Evolutionary conservation across 257 asterid genomes (phyloP).

Genomic region (Solanum appendiculatum): DNA sequence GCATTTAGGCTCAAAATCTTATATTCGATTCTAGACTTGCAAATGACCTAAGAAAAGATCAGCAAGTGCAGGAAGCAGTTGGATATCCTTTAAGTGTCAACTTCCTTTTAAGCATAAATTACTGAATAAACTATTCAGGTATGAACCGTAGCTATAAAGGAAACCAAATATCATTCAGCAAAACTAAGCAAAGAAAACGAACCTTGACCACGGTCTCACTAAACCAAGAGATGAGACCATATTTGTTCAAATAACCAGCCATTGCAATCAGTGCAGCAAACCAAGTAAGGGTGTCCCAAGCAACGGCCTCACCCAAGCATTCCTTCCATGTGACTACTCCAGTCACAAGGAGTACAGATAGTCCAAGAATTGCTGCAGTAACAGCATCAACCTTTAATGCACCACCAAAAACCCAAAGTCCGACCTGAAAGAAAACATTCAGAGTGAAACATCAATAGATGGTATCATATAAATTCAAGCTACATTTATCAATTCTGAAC

Average conservation of each 20-base stretch:
- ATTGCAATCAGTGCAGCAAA: slow-evolving; percentile 98
- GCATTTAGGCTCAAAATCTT: too few relatives aligned
- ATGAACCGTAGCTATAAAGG: neutral
- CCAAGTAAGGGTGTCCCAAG: slow-evolving; percentile 99
- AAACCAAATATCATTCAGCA: neutral
- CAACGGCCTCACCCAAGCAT: slow-evolving; percentile 94
- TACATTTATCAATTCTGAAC: neutral
- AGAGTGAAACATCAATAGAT: neutral
- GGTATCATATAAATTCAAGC: neutral
- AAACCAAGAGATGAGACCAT: slow-evolving; percentile 96
- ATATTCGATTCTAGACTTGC: too few relatives aligned
- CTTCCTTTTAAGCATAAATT: neutral
- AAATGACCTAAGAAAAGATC: neutral
- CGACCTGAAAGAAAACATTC: slow-evolving; percentile 44
- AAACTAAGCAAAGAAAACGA: neutral
- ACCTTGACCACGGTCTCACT: slow-evolving; percentile 94
- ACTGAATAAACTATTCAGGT: neutral
- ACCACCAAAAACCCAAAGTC: slow-evolving; percentile 93
- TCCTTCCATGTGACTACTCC: slow-evolving; percentile 99
- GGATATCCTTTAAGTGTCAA: neutral
- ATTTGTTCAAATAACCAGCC: slow-evolving; percentile 97
- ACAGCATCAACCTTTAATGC: slow-evolving; percentile 83
- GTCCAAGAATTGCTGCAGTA: slow-evolving; percentile 91
- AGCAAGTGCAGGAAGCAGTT: neutral
- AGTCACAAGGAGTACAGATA: slow-evolving; percentile 72